Evolutionary conservation across 202 grass and related monocot genomes (phyloP).

Genomic region (Tripidium arundinaceum): DNA sequence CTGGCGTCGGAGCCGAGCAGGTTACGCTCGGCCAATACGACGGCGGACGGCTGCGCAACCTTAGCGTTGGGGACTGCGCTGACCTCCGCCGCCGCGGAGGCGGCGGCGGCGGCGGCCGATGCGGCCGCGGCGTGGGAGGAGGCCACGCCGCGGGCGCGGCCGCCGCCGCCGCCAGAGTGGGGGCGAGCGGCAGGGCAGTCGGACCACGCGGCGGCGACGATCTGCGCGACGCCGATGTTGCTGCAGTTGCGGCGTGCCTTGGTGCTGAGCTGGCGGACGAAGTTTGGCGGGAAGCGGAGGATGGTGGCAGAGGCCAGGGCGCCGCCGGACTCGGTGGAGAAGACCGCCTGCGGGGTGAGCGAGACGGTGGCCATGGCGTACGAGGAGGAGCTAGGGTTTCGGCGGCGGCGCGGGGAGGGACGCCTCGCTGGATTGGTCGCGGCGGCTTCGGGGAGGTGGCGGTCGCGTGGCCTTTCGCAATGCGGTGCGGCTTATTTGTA

Average conservation of each 20-base stretch:
- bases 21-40: conserved; percentile 44
- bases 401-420: conserved; percentile 16
- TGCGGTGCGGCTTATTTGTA: conserved; percentile 47
- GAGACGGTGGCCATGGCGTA: conserved; percentile 46
- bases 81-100: conserved; percentile 37
- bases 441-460: conserved; percentile 29
- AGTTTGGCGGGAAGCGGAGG: conserved; percentile 96
- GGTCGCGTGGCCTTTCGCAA: conserved; percentile 42
- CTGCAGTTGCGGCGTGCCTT: conserved; percentile 99
- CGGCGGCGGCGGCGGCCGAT: conserved; percentile 42
- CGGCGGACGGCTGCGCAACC: conserved; percentile 54
- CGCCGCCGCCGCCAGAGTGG: conserved; percentile 52
- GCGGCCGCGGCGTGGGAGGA: conserved; percentile 46
- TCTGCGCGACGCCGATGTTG: conserved; percentile 99
- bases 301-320: conserved; percentile 58
- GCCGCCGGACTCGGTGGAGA: conserved; percentile 28
- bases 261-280: conserved; percentile 96
- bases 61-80: conserved; percentile 58
- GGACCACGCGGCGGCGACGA: conserved; percentile 97
- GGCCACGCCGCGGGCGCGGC: conserved; percentile 38
- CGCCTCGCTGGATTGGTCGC: conserved; percentile 20
- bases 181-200: conserved; percentile 37
- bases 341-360: conserved; percentile 41
- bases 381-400: conserved; percentile 39
- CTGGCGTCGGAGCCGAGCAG: conserved; percentile 91